Conservation (phyloP, 1,139 yeast genomes). For the Yamadazyma friedrichii region DNA sequence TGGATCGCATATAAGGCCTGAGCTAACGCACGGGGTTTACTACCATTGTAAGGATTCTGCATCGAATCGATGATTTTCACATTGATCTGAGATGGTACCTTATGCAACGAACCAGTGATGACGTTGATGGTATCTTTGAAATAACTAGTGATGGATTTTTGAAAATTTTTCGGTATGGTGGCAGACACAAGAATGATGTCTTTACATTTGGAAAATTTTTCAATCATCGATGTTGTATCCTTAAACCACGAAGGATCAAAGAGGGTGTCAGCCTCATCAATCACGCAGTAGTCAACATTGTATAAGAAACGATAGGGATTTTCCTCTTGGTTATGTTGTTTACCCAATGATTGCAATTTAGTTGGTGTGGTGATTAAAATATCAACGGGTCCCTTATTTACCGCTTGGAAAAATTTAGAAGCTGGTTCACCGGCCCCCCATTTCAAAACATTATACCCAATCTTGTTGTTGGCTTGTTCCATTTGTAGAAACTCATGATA, state of each 20-base stretch:
- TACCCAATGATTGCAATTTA: conserved; percentile 42
- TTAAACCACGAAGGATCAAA: conserved; percentile 80
- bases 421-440: conserved; percentile 59
- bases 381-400: conserved; percentile 57
- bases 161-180: conserved; percentile 80
- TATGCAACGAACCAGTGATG: conserved; percentile 80
- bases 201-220: conserved; percentile 50
- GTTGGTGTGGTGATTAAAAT: conserved; percentile 84
- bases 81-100: conserved; percentile 71
- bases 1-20: conserved; percentile 86
- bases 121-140: conserved; percentile 66
- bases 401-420: conserved; percentile 46
- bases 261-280: conserved; percentile 96
- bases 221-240: conserved; percentile 61
- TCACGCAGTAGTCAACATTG: conserved; percentile 58
- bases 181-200: conserved; percentile 84
- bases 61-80: conserved; percentile 75
- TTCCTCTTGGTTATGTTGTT: conserved; percentile 40
- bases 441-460: conserved; percentile 49
- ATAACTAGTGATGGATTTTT: conserved; percentile 54
- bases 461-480: conserved; percentile 24
- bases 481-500: conserved; percentile 24
- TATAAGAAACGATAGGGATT: conserved; percentile 49
- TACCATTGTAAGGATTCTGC: conserved; percentile 75
- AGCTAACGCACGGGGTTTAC: conserved; percentile 79